Base-by-base conservation (phyloP, 495 filamentous ascomycete genomes). In the Staphylotrichum longicolle region DNA sequence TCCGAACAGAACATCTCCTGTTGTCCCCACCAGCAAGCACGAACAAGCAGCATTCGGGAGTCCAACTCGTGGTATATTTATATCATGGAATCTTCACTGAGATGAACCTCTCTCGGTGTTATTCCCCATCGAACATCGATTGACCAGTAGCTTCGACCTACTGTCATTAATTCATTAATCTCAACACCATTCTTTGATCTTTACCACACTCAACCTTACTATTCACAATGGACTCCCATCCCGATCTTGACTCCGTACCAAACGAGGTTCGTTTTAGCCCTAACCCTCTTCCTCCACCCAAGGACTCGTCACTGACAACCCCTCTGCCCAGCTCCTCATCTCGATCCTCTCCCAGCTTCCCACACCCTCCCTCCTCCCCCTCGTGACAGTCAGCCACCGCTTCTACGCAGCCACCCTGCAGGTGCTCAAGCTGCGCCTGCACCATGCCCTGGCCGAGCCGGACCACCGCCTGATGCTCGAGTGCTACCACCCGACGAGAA, bases 401-500 rank as follows among this genome's bases (percentile, higher is more conserved):
- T 86, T 93, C 72, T 80, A 86, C 70, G 81, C 83, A 52, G 70
- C 90, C 12, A 80, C 88, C 50, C 75, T 87, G n/a, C 84, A 85
- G 53, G 80, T 93, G 48, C 71, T 92, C 30, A 84, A 88, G 63
- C 73, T 80, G 33, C 85, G 90, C 47, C 80, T 93, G 14, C 72
- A 84, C 40, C 64, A 77, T 20, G 83, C 84, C 32, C 78, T 85
- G 4, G 72, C 78, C 8, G 74, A 87, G 14, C 72, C 80, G 15
- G 82, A 85, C 57, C 84, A 87, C 68, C 78, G 83, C 45, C 72
- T 92, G 34, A 85, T 91, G 20, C 80, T 94, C 12, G 88, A 91
- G 77, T 90, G 87, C 75, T 91, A 86, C 68, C 88, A 88, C 63
- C 90, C 90, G 0, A 83, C 62, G 83, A 82, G n/a, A 87, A 84